These are phyloP conservation scores for Tieghemostelium lacteum DNA, from an alignment of 78 protist genomes.

Conservation along the genomic window DNA sequence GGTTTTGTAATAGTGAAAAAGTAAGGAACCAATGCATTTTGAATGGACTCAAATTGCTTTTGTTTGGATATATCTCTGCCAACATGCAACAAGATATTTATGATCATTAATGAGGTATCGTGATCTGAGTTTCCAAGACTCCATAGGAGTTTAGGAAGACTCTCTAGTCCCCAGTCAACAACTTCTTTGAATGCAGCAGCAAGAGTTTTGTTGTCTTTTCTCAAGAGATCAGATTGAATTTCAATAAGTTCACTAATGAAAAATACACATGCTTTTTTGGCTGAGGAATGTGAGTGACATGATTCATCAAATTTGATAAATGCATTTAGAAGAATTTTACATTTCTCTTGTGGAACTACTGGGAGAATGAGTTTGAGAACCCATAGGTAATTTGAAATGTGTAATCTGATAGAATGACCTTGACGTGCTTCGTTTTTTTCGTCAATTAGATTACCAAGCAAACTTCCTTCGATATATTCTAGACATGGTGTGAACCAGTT, in stretches of 20 bases:
- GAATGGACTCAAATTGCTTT: conserved; percentile 58
- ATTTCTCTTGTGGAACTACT: not conserved
- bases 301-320: conserved; percentile 61
- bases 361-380: conserved; percentile 24
- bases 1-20: conserved; percentile 62
- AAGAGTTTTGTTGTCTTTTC: too few relatives aligned
- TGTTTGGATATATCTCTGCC: conserved; percentile 51
- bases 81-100: conserved; percentile 41
- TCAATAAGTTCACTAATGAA: conserved; percentile 52
- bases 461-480: conserved; percentile 28
- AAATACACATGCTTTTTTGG: conserved; percentile 67
- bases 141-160: conserved; percentile 66
- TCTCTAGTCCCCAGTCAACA: conserved; percentile 61
- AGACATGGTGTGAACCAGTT: conserved; percentile 18
- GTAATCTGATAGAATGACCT: conserved; percentile 24
- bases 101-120: conserved; percentile 40
- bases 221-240: conserved; percentile 8
- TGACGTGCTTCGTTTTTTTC: not conserved
- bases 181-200: conserved; percentile 54
- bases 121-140: conserved; percentile 32
- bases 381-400: conserved; percentile 25
- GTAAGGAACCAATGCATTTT: conserved; percentile 66
- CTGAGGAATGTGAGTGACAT: conserved; percentile 44
- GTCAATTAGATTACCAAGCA: conserved; percentile 30
- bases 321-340: conserved; percentile 3